Evolutionary conservation across 1,284 basidiomycete genomes (phyloP).

Genomic region (Ganoderma meredithae): DNA sequence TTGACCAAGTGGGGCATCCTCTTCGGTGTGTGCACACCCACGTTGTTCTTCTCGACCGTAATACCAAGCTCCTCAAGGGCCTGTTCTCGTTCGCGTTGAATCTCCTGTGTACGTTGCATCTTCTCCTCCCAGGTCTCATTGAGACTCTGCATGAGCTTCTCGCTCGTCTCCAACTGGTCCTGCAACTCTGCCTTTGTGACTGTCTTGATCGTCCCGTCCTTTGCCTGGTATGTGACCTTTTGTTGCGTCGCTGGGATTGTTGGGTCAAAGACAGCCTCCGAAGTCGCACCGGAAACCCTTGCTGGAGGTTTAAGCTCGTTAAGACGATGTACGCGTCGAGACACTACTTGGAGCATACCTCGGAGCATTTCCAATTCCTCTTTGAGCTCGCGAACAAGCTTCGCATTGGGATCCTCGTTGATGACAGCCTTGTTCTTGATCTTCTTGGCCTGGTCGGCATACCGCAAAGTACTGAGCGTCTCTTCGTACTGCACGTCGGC

Average conservation of each 20-base stretch:
- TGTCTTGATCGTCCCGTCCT: constrained; percentile 93
- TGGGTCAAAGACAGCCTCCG: constrained; percentile 87
- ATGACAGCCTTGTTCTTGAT: constrained; percentile 99
- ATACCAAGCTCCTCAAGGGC: constrained; percentile 98
- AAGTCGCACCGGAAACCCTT: constrained; percentile 68
- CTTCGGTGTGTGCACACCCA: constrained; percentile 99
- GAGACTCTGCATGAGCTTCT: constrained; percentile 95
- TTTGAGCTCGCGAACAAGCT: constrained; percentile 97
- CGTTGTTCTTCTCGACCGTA: constrained; percentile 94
- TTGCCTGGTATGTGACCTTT: constrained; percentile 93
- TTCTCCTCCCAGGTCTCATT: constrained; percentile 99
- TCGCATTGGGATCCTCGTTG: constrained; percentile 99
- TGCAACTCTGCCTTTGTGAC: constrained; percentile 97
- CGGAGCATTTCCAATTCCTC: constrained; percentile 93
- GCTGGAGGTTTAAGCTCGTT: constrained; percentile 49
- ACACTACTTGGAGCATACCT: constrained; percentile 54
- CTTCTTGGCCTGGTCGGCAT: constrained; percentile 99
- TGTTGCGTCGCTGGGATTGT: constrained; percentile 93
- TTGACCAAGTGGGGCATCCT: constrained; percentile 98
- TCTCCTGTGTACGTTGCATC: constrained; percentile 89
- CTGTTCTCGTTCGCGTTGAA: constrained; percentile 96
- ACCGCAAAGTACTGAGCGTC: constrained; percentile 93
- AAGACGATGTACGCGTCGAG: constrained; percentile 13
- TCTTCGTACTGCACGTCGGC: constrained; percentile 94
- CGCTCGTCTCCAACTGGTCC: constrained; percentile 95